A percentile compares a stretch with the other conserved stretches of the same genome.
These are phyloP conservation scores for Prunus dulcis DNA, from an alignment of 306 rosid species.

Conservation along the genomic window DNA sequence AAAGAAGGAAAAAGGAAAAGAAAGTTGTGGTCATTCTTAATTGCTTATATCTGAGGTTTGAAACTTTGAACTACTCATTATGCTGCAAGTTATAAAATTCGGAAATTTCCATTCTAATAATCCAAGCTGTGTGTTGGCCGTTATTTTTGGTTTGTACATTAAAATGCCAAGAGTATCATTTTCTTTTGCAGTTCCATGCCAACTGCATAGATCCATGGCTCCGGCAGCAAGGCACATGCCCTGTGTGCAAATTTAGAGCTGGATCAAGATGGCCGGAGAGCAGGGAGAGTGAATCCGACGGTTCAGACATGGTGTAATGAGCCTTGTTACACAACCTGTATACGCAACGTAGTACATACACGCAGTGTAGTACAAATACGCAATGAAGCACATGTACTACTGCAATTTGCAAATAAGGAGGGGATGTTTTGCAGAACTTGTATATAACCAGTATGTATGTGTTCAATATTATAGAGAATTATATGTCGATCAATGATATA, in stretches of 20 bases:
- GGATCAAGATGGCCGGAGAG: conserved; percentile 41
- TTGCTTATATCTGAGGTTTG: no score
- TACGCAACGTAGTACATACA: neutral
- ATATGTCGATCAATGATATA: neutral
- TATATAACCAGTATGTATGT: neutral
- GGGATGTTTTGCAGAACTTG: neutral
- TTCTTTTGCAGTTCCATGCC: conserved; percentile 51
- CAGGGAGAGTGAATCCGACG: conserved; percentile 40
- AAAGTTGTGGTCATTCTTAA: no score
- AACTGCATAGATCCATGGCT: conserved; percentile 79
- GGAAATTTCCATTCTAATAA: no score
- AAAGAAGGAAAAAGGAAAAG: no score
- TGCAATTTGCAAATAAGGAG: neutral
- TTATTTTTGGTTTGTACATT: neutral
- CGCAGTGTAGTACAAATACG: neutral
- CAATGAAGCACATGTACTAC: neutral
- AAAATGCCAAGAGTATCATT: neutral
- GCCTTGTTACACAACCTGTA: neutral
- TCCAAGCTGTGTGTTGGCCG: no score
- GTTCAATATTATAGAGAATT: neutral
- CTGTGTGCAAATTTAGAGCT: conserved; percentile 59
- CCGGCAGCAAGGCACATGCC: conserved; percentile 64
- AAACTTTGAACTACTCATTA: neutral
- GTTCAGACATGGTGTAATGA: conserved; percentile 32
- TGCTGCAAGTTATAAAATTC: no score